phyloP scores from a whole-genome alignment of 2,329 filamentous ascomycete genomes.

The Myotisia sp. region DNA sequence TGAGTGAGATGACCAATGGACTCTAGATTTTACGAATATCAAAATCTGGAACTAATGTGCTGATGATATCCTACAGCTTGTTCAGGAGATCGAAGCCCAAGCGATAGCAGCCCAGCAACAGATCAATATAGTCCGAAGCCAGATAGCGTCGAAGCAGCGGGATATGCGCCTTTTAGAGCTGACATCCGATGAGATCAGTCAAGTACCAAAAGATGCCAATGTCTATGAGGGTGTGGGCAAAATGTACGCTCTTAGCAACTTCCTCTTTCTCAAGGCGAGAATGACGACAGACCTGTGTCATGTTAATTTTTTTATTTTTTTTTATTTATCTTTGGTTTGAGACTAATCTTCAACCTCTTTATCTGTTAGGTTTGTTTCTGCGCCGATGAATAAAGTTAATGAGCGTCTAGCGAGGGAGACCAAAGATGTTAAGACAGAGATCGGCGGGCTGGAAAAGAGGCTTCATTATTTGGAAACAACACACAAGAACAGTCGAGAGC shows the following conservation, averaged over 20 bases:
- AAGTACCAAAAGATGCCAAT: conserved; percentile 58
- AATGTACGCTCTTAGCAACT: conserved; percentile 49
- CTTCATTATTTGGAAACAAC: conserved; percentile 89
- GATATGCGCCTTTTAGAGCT: conserved; percentile 80
- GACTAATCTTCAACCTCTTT: no score
- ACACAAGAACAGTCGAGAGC: conserved; percentile 80
- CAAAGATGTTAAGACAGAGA: conserved; percentile 59
- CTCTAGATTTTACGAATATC: not conserved
- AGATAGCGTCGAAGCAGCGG: conserved; percentile 72
- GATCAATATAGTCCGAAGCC: conserved; percentile 69
- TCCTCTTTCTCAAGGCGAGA: conserved; percentile 12
- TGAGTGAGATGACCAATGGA: conserved; percentile 25
- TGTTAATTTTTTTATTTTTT: no score
- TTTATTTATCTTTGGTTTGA: no score
- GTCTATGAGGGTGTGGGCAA: conserved; percentile 95
- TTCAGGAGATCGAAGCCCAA: conserved; percentile 87
- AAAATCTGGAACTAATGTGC: not conserved
- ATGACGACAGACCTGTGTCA: no score
- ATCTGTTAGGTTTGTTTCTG: conserved; percentile 63
- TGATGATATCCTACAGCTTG: conserved; percentile 44
- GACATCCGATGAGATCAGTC: conserved; percentile 68
- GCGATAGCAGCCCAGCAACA: conserved; percentile 82
- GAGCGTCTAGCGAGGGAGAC: conserved; percentile 62
- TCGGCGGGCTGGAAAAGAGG: conserved; percentile 72
- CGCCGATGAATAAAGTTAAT: conserved; percentile 58